These are phyloP conservation scores for Psilocybe cubensis DNA, from an alignment of 768 basidiomycete genomes.

Conservation along the genomic window DNA sequence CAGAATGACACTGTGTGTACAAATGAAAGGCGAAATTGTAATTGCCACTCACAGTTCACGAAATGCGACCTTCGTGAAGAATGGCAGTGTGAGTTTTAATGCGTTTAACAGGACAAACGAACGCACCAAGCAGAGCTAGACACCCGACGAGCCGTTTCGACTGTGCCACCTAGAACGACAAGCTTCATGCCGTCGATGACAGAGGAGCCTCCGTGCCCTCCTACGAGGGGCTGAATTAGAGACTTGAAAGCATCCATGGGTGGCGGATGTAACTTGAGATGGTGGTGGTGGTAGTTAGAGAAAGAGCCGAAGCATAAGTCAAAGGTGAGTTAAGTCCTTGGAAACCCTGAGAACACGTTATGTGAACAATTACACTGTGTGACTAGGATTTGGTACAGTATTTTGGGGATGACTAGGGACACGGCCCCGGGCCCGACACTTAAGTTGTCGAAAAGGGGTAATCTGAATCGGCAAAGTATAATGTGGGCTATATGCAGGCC, in stretches of 20 bases:
- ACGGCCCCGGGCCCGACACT: slow-evolving; percentile 7
- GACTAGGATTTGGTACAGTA: slow-evolving; percentile 3
- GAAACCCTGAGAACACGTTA: slow-evolving; percentile 13
- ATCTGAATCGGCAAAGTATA: no score
- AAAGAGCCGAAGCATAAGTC: neutral
- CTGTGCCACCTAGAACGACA: slow-evolving; percentile 86
- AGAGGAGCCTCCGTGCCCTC: slow-evolving; percentile 73
- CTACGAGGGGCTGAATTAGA: slow-evolving; percentile 79
- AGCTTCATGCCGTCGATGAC: slow-evolving; percentile 91
- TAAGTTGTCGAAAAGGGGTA: neutral
- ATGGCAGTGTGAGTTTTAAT: neutral
- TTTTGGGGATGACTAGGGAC: slow-evolving; percentile 4
- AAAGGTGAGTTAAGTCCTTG: slow-evolving; percentile 6
- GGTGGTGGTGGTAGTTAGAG: slow-evolving; percentile 8
- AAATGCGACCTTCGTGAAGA: slow-evolving; percentile 67
- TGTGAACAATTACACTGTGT: slow-evolving; percentile 11
- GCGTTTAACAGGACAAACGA: slow-evolving; percentile 1
- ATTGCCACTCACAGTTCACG: slow-evolving; percentile 73
- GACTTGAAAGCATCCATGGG: slow-evolving; percentile 81
- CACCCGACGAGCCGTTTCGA: slow-evolving; percentile 82
- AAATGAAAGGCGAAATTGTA: neutral
- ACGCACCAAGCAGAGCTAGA: slow-evolving; percentile 82
- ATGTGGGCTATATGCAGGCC: neutral
- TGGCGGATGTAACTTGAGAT: neutral
- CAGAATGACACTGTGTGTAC: slow-evolving; percentile 7